These are phyloP conservation scores for Polyporus arcularius DNA, from an alignment of 768 basidiomycete species.

Conservation along the genomic window DNA sequence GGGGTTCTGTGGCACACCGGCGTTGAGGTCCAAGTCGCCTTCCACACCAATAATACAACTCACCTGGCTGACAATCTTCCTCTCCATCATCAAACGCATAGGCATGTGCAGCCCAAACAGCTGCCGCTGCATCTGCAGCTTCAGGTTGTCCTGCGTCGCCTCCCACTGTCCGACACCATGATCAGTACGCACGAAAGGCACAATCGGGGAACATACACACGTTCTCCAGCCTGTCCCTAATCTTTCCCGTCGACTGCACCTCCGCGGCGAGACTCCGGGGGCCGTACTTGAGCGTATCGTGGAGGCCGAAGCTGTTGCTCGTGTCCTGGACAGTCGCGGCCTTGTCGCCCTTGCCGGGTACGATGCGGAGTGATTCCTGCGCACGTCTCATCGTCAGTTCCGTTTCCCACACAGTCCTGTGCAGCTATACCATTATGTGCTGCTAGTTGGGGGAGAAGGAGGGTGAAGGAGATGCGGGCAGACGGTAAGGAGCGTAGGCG, in stretches of 20 bases:
- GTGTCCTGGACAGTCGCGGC: slow-evolving; percentile 68
- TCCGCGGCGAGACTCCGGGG: slow-evolving; percentile 79
- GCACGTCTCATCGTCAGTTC: neutral
- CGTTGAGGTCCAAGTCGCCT: neutral
- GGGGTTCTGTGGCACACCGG: slow-evolving; percentile 48
- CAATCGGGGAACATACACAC: slow-evolving; percentile 44
- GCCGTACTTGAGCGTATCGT: slow-evolving; percentile 87
- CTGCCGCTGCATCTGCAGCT: slow-evolving; percentile 82
- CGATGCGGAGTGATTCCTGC: slow-evolving; percentile 60
- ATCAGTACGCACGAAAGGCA: neutral
- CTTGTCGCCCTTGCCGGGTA: slow-evolving; percentile 56
- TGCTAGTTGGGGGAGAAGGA: neutral
- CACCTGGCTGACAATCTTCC: slow-evolving; percentile 79
- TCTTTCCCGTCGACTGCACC: slow-evolving; percentile 55
- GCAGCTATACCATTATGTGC: neutral
- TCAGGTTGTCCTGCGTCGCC: slow-evolving; percentile 85
- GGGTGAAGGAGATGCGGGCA: neutral
- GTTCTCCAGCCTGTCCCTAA: slow-evolving; percentile 75
- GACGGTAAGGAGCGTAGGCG: neutral
- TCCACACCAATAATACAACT: slow-evolving; percentile 29
- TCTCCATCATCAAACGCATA: slow-evolving; percentile 90
- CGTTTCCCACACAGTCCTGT: too few species aligned
- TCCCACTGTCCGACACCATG: slow-evolving; percentile 79
- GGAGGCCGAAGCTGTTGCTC: slow-evolving; percentile 76
- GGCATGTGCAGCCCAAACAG: slow-evolving; percentile 87